These are phyloP conservation scores for Hymenoscyphus repandus DNA, from an alignment of 2,329 filamentous ascomycete species.

Conservation along the genomic window DNA sequence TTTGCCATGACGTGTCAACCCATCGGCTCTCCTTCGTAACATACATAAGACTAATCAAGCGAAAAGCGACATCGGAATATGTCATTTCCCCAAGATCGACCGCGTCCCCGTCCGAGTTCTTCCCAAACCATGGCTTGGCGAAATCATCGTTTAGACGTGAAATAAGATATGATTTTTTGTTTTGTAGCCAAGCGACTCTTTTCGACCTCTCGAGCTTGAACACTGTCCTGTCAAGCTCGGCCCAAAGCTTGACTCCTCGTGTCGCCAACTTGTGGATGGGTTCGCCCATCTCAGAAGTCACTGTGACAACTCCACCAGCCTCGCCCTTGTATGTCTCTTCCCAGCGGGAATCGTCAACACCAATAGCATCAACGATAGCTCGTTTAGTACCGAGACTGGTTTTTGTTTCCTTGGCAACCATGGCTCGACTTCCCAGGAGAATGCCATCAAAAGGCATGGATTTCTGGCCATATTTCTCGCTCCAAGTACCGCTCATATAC, in stretches of 20 bases:
- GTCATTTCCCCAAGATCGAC: conserved; percentile 96
- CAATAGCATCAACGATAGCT: conserved; percentile 80
- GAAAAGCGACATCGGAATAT: conserved; percentile 78
- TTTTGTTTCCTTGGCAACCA: conserved; percentile 89
- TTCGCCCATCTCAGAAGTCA: conserved; percentile 98
- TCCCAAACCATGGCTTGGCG: conserved; percentile 95
- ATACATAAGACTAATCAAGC: conserved; percentile 86
- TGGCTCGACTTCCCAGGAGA: conserved; percentile 86
- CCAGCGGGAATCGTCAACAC: conserved; percentile 78
- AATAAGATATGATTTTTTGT: conserved; percentile 86
- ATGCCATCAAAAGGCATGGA: conserved; percentile 93
- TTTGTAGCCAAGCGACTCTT: conserved; percentile 79
- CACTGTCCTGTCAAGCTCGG: conserved; percentile 98
- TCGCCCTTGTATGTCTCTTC: conserved; percentile 90
- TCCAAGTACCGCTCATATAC: conserved; percentile 86
- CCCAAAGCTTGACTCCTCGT: conserved; percentile 92
- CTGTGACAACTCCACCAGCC: conserved; percentile 90
- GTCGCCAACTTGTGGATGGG: conserved; percentile 98
- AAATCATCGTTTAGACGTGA: conserved; percentile 94
- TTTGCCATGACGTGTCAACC: conserved; percentile 81
- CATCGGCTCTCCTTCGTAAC: conserved; percentile 86
- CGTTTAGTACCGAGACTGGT: conserved; percentile 84
- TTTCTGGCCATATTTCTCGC: conserved; percentile 79
- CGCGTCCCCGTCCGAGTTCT: conserved; percentile 72
- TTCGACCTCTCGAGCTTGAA: conserved; percentile 92